Conservation (phyloP, 1,284 basidiomycete species). For the Heterobasidion occidentale region DNA sequence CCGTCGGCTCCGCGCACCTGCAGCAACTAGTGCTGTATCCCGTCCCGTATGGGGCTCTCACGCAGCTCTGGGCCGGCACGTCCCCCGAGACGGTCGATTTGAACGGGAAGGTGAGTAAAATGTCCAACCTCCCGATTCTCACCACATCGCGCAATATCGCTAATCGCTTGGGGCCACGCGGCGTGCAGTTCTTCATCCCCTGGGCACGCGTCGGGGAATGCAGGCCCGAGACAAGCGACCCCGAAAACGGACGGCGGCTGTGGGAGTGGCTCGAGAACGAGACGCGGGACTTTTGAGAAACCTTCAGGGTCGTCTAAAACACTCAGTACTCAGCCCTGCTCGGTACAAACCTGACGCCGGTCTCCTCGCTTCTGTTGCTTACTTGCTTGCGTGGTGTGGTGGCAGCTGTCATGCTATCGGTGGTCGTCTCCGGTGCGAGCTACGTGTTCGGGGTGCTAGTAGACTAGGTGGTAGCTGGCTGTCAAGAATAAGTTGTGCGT, state of each 20-base stretch:
- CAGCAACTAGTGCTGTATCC: slow-evolving; percentile 8
- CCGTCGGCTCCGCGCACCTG: background rate
- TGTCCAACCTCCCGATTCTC: background rate
- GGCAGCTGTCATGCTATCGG: no score
- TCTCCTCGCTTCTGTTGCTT: no score
- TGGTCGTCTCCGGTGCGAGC: no score
- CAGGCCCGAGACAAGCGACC: background rate
- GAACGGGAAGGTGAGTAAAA: slow-evolving; percentile 18
- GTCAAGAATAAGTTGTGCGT: no score
- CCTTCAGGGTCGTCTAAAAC: no score
- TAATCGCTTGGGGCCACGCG: background rate
- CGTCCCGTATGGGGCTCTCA: slow-evolving; percentile 12
- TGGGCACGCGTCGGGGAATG: background rate
- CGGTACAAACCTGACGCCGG: no score
- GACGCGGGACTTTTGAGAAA: background rate
- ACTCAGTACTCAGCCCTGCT: no score
- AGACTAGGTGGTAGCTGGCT: no score
- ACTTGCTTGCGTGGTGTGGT: no score
- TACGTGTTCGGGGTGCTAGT: no score
- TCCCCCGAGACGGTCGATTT: slow-evolving; percentile 15
- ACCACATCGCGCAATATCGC: background rate
- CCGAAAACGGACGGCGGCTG: background rate
- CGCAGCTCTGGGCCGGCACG: slow-evolving; percentile 23
- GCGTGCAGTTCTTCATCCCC: background rate
- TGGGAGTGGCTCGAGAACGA: slow-evolving; percentile 3